Evolutionary conservation across 2,329 filamentous ascomycete species (phyloP), one percentile per base, ranked within the genome.

Genomic region (Diaporthe eres): DNA sequence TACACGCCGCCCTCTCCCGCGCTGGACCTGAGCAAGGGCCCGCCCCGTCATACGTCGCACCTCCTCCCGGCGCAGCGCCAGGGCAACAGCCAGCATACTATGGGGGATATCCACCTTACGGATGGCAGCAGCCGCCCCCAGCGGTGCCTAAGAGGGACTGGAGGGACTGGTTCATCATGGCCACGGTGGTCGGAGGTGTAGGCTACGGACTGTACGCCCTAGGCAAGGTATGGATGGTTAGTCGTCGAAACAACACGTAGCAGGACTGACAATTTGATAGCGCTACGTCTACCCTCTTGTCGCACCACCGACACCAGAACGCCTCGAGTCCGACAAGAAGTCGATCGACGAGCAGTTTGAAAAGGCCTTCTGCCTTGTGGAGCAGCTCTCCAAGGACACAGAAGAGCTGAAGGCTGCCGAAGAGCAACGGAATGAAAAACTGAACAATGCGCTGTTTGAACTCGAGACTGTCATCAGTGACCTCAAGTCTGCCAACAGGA

Each of bases 141-240:
- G 87, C 90, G 74, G 85, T 92, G 3, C 95, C 95, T 4, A 93
- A 92, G 82, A 90, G 97, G 81, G 97, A 99, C 85, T 99, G 97
- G 97, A 91, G 97, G 77, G 97, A 99, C 83, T 98, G 95, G 94
- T 99, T 99, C 85, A 98, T 99, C 85, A 98, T 98, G 95, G 97
- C 97, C 10, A 99, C 97, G 0, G 94, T 98, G 17, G 93, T 97
- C 77, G 94, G 95, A 75, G 95, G 96, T 67, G 93, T 98, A 28
- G 90, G 95, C 53, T 98, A 98, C 81, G 96, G 96, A 0, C 85
- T 98, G 31, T 99, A 97, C 83, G 91, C 93, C 78, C 90, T 98
- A 22, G 94, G 95, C 77, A 97, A 97, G 91, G 94, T 95, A 87
- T 51, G 83, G 74, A 19, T 49, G 34, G 22, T 34, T n/a, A 25